Evolutionary conservation across 2,329 filamentous ascomycete genomes (phyloP).

Genomic region (Paraphaeosphaeria minitans): DNA sequence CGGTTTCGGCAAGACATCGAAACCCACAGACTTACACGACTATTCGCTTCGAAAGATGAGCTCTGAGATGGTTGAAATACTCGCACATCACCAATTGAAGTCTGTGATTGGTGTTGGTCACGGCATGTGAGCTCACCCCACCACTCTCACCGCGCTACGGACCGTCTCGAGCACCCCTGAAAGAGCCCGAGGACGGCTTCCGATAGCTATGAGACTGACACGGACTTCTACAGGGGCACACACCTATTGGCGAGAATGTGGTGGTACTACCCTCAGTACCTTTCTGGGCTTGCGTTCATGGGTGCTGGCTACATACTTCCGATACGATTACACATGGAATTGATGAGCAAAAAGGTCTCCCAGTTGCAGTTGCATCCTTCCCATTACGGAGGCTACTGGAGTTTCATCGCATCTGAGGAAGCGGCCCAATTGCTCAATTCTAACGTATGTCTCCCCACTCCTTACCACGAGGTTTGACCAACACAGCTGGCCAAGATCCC

Average conservation of each 20-base stretch:
- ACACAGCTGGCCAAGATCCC: not conserved
- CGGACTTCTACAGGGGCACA: slow-evolving; percentile 5
- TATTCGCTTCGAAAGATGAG: slow-evolving; percentile 13
- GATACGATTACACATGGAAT: not conserved
- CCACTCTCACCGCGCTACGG: not conserved
- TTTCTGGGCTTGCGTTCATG: slow-evolving; percentile 7
- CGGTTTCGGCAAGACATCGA: slow-evolving; percentile 64
- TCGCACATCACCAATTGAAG: slow-evolving; percentile 4
- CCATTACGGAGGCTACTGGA: slow-evolving; percentile 8
- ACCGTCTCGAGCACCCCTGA: not conserved
- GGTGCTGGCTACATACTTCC: slow-evolving; percentile 4
- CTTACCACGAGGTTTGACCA: not conserved
- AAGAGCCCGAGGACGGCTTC: not conserved
- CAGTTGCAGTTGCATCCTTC: no score
- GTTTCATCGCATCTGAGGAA: slow-evolving; percentile 2
- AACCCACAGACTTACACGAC: slow-evolving; percentile 17
- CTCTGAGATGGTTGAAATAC: slow-evolving; percentile 5
- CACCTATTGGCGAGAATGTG: not conserved
- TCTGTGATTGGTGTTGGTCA: slow-evolving; percentile 18
- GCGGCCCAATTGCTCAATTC: not conserved
- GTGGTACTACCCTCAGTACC: slow-evolving; percentile 3
- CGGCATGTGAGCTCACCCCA: slow-evolving; percentile 8
- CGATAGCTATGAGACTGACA: not conserved
- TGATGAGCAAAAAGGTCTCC: no score
- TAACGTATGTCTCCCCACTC: not conserved